These are phyloP conservation scores for Nepenthes mirabilis DNA, from an alignment of 148 eudicot genomes.

Conservation along the genomic window DNA sequence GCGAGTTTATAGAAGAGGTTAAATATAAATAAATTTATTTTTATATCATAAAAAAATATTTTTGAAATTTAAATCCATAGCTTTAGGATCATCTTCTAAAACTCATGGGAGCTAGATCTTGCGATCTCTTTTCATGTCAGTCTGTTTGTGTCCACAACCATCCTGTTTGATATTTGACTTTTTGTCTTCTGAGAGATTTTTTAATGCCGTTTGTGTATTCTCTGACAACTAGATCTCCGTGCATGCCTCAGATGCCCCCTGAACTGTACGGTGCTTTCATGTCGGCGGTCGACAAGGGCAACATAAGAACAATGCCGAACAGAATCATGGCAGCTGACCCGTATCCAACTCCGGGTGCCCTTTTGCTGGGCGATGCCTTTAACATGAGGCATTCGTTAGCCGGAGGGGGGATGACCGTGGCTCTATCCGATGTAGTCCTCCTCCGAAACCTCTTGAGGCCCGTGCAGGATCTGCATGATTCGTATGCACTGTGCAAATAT, in stretches of 20 bases:
- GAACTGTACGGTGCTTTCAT: slow-evolving; percentile 6
- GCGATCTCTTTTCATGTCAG: too few relatives aligned
- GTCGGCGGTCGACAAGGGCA: slow-evolving; percentile 2
- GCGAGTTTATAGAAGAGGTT: too few relatives aligned
- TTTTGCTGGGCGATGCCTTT: slow-evolving; percentile 7
- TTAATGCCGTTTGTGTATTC: not conserved
- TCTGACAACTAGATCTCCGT: not conserved
- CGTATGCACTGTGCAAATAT: slow-evolving; percentile 1
- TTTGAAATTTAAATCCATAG: too few relatives aligned
- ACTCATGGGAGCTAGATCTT: too few relatives aligned
- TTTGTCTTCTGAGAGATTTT: too few relatives aligned
- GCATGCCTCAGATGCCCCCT: slow-evolving; percentile 2
- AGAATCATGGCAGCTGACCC: slow-evolving; percentile 8
- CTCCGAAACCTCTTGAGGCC: slow-evolving; percentile 2
- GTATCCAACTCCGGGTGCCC: slow-evolving; percentile 3
- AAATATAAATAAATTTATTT: too few relatives aligned
- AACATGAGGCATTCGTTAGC: slow-evolving; percentile 10
- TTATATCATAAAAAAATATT: too few relatives aligned
- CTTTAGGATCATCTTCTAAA: too few relatives aligned
- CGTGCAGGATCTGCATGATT: slow-evolving; percentile 1
- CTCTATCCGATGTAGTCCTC: slow-evolving; percentile 7
- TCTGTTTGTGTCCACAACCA: too few relatives aligned
- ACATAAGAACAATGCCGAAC: slow-evolving; percentile 9
- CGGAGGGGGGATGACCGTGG: slow-evolving; percentile 10
- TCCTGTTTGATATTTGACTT: too few relatives aligned